phyloP scores from a whole-genome alignment of 2,329 filamentous ascomycete species.

The Stylonectria norvegica region DNA sequence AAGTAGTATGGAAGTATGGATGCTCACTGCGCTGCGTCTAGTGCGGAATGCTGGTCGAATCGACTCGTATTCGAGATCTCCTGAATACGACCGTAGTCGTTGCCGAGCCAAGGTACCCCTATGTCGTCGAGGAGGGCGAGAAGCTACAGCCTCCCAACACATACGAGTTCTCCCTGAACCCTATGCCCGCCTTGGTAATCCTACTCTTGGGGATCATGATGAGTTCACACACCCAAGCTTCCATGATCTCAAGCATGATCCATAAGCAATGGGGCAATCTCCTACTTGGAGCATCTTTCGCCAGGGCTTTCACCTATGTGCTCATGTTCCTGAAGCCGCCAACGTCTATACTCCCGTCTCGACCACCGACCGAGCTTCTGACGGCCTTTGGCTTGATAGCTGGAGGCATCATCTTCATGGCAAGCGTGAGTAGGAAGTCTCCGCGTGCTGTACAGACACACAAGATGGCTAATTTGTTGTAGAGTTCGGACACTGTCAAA shows the following conservation, averaged over 20 bases:
- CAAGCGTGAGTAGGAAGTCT: conserved; percentile 60
- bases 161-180: conserved; percentile 78
- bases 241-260: conserved; percentile 84
- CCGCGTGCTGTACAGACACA: neutral
- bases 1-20: neutral
- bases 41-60: conserved; percentile 85
- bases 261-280: conserved; percentile 92
- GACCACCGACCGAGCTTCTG: conserved; percentile 87
- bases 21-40: conserved; percentile 25
- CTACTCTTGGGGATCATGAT: conserved; percentile 90
- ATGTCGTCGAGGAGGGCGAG: conserved; percentile 45
- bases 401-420: conserved; percentile 89
- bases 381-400: conserved; percentile 81
- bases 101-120: conserved; percentile 30
- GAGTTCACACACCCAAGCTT: conserved; percentile 82
- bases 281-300: conserved; percentile 74
- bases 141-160: conserved; percentile 57
- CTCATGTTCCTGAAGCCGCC: conserved; percentile 77
- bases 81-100: conserved; percentile 53
- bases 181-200: conserved; percentile 82
- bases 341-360: conserved; percentile 72
- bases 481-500: conserved; percentile 72
- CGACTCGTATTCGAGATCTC: conserved; percentile 62
- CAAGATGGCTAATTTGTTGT: conserved; percentile 15
- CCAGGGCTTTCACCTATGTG: conserved; percentile 75